These are phyloP conservation scores for Hemisphaericaspora xylanilytica DNA, from an alignment of 1,139 yeast species.

Conservation along the genomic window DNA sequence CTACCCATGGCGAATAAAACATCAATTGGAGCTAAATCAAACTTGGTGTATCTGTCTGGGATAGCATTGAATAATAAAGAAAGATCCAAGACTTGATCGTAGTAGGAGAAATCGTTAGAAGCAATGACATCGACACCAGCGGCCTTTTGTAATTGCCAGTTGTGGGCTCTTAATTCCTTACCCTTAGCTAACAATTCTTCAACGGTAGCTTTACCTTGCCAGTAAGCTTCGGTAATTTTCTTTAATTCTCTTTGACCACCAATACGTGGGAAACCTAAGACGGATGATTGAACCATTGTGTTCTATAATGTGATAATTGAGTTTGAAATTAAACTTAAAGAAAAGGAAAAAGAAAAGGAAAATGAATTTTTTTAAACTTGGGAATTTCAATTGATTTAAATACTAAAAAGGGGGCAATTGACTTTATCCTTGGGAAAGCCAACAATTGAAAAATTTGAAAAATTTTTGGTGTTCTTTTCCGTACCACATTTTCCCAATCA, in stretches of 20 bases:
- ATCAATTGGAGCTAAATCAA: constrained; percentile 84
- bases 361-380: constrained; percentile 1
- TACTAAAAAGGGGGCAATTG: background rate
- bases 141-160: constrained; percentile 96
- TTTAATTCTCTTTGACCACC: constrained; percentile 99
- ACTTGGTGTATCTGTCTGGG: constrained; percentile 96
- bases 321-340: constrained; percentile 3
- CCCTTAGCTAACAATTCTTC: constrained; percentile 91
- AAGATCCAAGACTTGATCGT: constrained; percentile 94
- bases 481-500: no score
- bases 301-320: constrained; percentile 3
- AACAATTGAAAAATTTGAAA: background rate
- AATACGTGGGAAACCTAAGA: constrained; percentile 99
- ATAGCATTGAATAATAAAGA: constrained; percentile 91
- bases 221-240: constrained; percentile 98
- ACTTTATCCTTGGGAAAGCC: background rate
- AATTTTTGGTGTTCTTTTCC: no score
- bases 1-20: constrained; percentile 99
- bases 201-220: constrained; percentile 88
- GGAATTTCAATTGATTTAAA: constrained; percentile 6
- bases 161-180: constrained; percentile 89
- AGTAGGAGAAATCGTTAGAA: constrained; percentile 96
- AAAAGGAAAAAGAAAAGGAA: constrained; percentile 6
- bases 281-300: constrained; percentile 89
- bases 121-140: constrained; percentile 98